These are phyloP conservation scores for Vaccinium macrocarpon DNA, from an alignment of 148 eudicot genomes.

Conservation along the genomic window DNA sequence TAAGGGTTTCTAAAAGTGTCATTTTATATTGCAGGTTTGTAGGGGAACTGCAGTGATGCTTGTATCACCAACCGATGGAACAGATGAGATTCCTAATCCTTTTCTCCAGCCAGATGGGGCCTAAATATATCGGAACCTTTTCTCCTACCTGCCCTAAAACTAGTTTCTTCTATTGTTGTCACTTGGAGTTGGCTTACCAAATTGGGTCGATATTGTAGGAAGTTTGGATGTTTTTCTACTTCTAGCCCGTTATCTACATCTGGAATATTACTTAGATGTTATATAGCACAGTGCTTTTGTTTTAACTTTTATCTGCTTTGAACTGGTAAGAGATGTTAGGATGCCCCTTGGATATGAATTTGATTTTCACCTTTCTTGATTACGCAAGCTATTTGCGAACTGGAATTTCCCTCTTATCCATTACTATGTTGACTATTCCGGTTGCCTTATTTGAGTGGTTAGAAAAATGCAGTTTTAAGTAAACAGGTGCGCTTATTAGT, in stretches of 20 bases:
- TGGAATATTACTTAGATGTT: neutral
- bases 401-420: neutral
- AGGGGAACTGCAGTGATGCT: slow-evolving; percentile 98
- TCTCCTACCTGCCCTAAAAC: neutral
- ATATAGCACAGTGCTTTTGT: neutral
- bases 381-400: neutral
- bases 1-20: neutral
- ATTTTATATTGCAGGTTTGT: slow-evolving; percentile 64
- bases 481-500: neutral
- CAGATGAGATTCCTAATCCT: slow-evolving; percentile 93
- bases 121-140: slow-evolving; percentile 12
- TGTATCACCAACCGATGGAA: slow-evolving; percentile 93
- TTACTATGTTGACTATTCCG: neutral
- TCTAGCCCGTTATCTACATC: neutral
- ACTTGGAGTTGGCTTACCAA: neutral
- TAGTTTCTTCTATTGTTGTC: neutral
- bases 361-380: neutral
- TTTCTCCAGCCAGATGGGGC: slow-evolving; percentile 53
- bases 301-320: neutral
- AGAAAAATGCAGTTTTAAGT: neutral
- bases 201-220: neutral
- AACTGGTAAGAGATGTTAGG: neutral
- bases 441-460: neutral
- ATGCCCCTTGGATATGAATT: neutral
- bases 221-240: neutral